Conservation (phyloP, 805 yeast genomes). For the Priceomyces castillae region DNA sequence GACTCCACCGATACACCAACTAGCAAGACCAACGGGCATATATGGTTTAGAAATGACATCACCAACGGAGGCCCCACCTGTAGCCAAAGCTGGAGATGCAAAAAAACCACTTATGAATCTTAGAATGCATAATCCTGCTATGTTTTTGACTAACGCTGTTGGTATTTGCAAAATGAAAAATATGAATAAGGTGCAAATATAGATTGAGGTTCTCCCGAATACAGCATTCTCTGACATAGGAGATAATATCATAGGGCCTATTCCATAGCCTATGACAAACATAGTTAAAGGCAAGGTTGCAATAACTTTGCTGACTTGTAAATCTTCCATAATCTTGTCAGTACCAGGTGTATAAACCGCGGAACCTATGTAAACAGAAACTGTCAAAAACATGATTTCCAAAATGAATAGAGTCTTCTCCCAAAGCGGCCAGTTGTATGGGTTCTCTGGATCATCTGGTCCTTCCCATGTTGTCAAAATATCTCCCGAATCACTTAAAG, state of each 20-base stretch:
- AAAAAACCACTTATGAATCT: constrained; percentile 51
- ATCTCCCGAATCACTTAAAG: neutral
- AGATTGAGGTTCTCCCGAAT: constrained; percentile 49
- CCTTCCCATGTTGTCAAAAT: too few relatives aligned
- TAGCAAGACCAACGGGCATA: constrained; percentile 42
- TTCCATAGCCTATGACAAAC: constrained; percentile 54
- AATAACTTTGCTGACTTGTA: constrained; percentile 38
- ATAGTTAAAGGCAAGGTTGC: constrained; percentile 48
- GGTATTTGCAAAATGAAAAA: constrained; percentile 52
- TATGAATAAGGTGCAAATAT: constrained; percentile 41
- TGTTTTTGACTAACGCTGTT: constrained; percentile 44
- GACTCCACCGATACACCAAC: constrained; percentile 50
- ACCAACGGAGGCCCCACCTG: constrained; percentile 52
- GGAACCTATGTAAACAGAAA: constrained; percentile 50
- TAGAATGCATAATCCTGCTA: constrained; percentile 46
- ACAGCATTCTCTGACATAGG: constrained; percentile 53
- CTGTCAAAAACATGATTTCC: constrained; percentile 41
- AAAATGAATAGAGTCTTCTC: constrained; percentile 29
- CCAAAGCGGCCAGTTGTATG: constrained; percentile 47
- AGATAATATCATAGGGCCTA: constrained; percentile 55
- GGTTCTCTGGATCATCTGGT: constrained; percentile 45
- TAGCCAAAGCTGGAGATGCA: constrained; percentile 50
- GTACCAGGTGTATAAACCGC: constrained; percentile 51
- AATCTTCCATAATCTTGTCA: constrained; percentile 38
- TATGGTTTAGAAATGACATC: constrained; percentile 41